Conservation (phyloP, 176 grass and related monocot species). For the Elaeis guineensis region DNA sequence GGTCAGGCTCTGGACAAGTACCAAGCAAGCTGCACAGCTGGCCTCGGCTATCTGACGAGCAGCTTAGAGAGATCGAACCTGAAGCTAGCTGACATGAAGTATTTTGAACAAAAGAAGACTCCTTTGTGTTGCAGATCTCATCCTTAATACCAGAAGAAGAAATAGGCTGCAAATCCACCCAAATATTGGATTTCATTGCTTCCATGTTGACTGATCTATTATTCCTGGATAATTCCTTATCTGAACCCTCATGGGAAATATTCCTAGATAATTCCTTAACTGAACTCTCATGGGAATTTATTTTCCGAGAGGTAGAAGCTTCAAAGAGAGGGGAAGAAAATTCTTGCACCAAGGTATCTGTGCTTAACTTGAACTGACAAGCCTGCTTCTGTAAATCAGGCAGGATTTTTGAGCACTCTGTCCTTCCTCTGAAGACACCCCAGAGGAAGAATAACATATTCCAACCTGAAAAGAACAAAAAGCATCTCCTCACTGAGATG, state of each 20-base stretch:
- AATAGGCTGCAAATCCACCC: conserved; percentile 24
- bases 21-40: neutral
- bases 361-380: conserved; percentile 21
- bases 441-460: conserved; percentile 93
- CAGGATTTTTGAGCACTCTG: conserved; percentile 15
- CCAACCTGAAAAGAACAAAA: conserved; percentile 63
- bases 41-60: neutral
- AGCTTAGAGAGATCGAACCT: neutral
- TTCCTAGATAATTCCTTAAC: neutral
- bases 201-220: conserved; percentile 23
- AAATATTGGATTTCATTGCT: conserved; percentile 20
- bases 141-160: conserved; percentile 18
- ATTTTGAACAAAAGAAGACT: neutral
- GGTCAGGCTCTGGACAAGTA: neutral
- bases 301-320: conserved; percentile 15
- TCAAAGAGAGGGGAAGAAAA: conserved; percentile 9
- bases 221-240: conserved; percentile 35
- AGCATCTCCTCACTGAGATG: conserved; percentile 15
- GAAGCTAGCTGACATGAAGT: neutral
- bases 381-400: conserved; percentile 22
- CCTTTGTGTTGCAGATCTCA: neutral
- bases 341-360: conserved; percentile 19
- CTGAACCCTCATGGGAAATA: conserved; percentile 26
- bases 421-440: conserved; percentile 70
- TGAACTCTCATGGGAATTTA: conserved; percentile 14